A percentile compares a stretch with the other conserved stretches of the same genome.
Conservation (phyloP, 306 rosid species). For the Luffa aegyptiaca region DNA sequence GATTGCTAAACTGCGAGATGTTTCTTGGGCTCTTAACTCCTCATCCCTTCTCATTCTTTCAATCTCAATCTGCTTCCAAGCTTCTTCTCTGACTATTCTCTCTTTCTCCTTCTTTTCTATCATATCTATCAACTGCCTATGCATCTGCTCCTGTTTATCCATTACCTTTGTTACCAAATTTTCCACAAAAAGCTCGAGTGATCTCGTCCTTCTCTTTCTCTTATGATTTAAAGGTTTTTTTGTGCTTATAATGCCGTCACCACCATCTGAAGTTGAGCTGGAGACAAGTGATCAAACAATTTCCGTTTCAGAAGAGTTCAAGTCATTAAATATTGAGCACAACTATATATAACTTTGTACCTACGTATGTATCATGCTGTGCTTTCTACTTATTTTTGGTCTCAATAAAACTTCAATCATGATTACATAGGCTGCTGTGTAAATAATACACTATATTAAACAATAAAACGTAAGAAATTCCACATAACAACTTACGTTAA, state of each 20-base stretch:
- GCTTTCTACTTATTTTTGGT: neutral
- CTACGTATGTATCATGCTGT: neutral
- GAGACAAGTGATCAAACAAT: slow-evolving; percentile 14
- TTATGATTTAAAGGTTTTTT: slow-evolving; percentile 24
- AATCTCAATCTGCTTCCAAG: slow-evolving; percentile 61
- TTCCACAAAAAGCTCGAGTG: slow-evolving; percentile 41
- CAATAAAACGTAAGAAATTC: neutral
- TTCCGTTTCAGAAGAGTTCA: neutral
- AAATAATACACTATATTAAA: neutral
- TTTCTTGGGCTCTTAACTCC: slow-evolving; percentile 57
- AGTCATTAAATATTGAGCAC: neutral
- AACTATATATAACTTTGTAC: neutral
- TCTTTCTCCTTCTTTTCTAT: slow-evolving; percentile 63
- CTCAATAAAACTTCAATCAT: neutral
- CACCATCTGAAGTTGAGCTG: slow-evolving; percentile 44
- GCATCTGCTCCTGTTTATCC: slow-evolving; percentile 83
- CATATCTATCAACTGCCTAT: slow-evolving; percentile 49
- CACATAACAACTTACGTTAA: neutral
- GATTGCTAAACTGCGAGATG: slow-evolving; percentile 51
- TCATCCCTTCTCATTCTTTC: slow-evolving; percentile 53
- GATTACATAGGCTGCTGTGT: neutral
- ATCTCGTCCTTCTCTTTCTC: slow-evolving; percentile 31
- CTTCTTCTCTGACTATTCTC: slow-evolving; percentile 62
- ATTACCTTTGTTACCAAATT: slow-evolving; percentile 47
- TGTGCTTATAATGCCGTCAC: slow-evolving; percentile 11